Evolutionary conservation across 768 basidiomycete genomes (phyloP).

Genomic region (Pulveroboletus sp.): DNA sequence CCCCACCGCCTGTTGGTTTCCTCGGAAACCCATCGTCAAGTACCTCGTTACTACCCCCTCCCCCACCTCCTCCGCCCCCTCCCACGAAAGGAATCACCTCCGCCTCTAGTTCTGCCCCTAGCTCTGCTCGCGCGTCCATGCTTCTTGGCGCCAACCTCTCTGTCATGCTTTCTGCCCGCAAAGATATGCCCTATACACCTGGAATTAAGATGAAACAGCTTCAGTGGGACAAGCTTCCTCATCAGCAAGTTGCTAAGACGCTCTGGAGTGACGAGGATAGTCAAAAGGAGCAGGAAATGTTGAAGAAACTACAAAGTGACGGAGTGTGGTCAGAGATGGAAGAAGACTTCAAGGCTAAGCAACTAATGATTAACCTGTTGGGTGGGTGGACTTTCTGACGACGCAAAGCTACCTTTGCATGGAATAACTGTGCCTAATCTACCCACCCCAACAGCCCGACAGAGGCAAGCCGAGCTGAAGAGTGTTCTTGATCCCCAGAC

Average conservation of each 20-base stretch:
- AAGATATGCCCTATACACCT: slow-evolving; percentile 81
- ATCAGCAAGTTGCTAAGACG: slow-evolving; percentile 78
- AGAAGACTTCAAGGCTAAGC: slow-evolving; percentile 95
- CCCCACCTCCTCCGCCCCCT: slow-evolving; percentile 37
- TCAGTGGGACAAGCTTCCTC: slow-evolving; percentile 98
- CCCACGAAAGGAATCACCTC: slow-evolving; percentile 30
- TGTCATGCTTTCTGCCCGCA: slow-evolving; percentile 59
- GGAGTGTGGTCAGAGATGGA: slow-evolving; percentile 97
- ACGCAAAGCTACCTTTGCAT: not conserved
- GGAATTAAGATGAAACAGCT: slow-evolving; percentile 95
- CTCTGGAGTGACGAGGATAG: slow-evolving; percentile 71
- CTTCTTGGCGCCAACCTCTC: slow-evolving; percentile 55
- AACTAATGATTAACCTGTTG: slow-evolving; percentile 85
- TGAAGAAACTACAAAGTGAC: slow-evolving; percentile 74
- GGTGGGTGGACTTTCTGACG: slow-evolving; percentile 41
- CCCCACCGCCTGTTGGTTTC: no score
- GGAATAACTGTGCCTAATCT: slow-evolving; percentile 6
- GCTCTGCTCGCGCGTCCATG: slow-evolving; percentile 56
- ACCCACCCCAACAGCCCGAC: slow-evolving; percentile 53
- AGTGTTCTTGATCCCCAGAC: slow-evolving; percentile 89
- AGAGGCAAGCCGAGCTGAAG: slow-evolving; percentile 83
- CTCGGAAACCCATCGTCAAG: no score
- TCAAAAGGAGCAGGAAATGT: slow-evolving; percentile 72
- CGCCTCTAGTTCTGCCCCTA: slow-evolving; percentile 34
- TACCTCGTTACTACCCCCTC: slow-evolving; percentile 23